Conservation (phyloP, 225 moss, liverwort and hornwort species). For the Asterella californica region DNA sequence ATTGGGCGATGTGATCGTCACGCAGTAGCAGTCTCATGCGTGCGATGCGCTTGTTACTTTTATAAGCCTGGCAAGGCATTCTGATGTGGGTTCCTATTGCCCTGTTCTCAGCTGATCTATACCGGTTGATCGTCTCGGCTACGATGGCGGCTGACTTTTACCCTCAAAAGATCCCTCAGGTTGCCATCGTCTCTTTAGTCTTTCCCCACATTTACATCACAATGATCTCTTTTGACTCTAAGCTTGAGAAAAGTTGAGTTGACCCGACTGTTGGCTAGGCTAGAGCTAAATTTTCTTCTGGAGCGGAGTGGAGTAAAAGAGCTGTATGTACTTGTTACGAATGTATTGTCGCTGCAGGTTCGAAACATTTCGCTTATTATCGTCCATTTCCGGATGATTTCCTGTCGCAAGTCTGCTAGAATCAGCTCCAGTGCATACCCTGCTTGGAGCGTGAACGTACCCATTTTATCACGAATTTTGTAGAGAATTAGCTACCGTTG, state of each 20-base stretch:
- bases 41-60: not conserved
- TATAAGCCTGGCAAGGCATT: not conserved
- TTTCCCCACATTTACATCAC: not conserved
- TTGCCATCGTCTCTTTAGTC: not conserved
- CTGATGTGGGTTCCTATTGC: not conserved
- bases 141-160: not conserved
- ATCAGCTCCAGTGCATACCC: not conserved
- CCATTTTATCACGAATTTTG: too few species aligned
- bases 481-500: too few species aligned
- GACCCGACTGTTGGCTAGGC: not conserved
- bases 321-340: not conserved
- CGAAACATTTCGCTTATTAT: not conserved
- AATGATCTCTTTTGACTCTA: not conserved
- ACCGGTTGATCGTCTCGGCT: not conserved
- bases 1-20: not conserved
- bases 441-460: not conserved
- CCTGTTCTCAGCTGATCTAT: constrained; percentile 3
- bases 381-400: not conserved
- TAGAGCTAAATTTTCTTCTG: not conserved
- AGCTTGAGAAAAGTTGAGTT: not conserved
- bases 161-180: not conserved
- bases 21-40: not conserved
- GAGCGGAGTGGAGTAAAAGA: not conserved
- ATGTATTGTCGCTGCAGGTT: not conserved
- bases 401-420: not conserved